Base-by-base conservation (phyloP, 345 rosid species). In the Populus nigra region DNA sequence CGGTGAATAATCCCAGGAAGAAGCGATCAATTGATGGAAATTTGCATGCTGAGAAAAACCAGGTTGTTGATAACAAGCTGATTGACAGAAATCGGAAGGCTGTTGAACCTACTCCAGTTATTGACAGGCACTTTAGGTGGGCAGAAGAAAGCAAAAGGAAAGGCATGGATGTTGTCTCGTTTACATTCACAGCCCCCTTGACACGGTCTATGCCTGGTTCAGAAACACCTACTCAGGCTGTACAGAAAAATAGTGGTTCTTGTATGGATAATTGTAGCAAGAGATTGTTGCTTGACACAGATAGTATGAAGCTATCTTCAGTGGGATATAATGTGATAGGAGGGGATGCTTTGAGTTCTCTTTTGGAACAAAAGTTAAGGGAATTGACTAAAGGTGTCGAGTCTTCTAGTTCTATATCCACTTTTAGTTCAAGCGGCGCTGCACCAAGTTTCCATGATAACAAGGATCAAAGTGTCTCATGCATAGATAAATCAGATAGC, bases 321-420 rank as follows among this genome's bases (percentile, higher is more conserved):
- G 71, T 82, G 70, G 90, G 83, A 76, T 87, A 84, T 74, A 90
- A 88, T 83, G 90, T 88, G 66, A 87, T 96, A 8, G 92, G 94
- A 0, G 94, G 91, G 66, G 97, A 96, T 82, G 95, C 97, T 69
- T 83, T 93, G 79, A 88, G 93, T 79, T 79, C 85, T 72, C 96
- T 96, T 74, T 84, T 93, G 88, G 98, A 96, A 79, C 89, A 93
- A 83, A 96, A 96, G 82, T 85, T 96, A 47, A 87, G 83, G 81
- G 98, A 96, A 81, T 50, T 96, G 82, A 92, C 86, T 65, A 83
- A 83, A 1, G 86, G 83, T 63, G 82, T 89, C 1, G 94, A 88
- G 83, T 85, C 91, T 73, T 89, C 93, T 41, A 70, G 77, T 72
- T 85, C 78, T 16, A 87, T 83, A 59, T 74, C 87, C 47, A 59